Percentiles rank a stretch among this genome's conserved stretches.
phyloP scores from a whole-genome alignment of 1,284 basidiomycete species.

The Malassezia slooffiae region DNA sequence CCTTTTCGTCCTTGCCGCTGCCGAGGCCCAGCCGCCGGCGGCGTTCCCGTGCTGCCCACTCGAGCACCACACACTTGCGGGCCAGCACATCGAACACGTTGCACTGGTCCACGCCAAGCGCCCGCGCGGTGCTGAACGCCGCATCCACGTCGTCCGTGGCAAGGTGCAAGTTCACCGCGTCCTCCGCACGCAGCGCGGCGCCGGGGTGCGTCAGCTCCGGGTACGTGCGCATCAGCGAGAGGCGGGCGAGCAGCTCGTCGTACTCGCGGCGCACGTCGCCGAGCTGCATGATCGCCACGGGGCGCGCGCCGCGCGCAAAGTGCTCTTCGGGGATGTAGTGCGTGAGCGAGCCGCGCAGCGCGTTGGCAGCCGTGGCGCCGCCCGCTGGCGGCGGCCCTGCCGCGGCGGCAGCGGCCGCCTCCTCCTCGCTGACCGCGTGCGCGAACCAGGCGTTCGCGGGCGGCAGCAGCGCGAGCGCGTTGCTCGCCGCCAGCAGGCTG shows the following conservation, averaged over 20 bases:
- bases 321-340: constrained; percentile 64
- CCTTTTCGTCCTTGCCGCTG: constrained; percentile 5
- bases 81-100: constrained; percentile 71
- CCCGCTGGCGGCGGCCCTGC: neutral
- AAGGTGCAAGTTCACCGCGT: constrained; percentile 68
- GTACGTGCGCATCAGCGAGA: constrained; percentile 62
- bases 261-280: constrained; percentile 76
- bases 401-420: constrained; percentile 12
- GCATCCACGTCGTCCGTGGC: constrained; percentile 68
- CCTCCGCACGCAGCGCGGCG: constrained; percentile 35
- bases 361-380: constrained; percentile 5
- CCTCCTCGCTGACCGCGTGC: constrained; percentile 18
- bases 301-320: constrained; percentile 53
- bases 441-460: constrained; percentile 73
- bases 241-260: constrained; percentile 63
- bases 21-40: constrained; percentile 1
- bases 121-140: constrained; percentile 66
- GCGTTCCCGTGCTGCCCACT: neutral
- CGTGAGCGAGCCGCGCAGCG: constrained; percentile 54
- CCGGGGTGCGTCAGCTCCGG: constrained; percentile 49
- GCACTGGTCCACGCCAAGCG: constrained; percentile 71
- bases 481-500: constrained; percentile 74
- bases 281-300: constrained; percentile 62
- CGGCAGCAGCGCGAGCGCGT: constrained; percentile 73
- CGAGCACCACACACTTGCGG: constrained; percentile 57